phyloP scores from a whole-genome alignment of 345 rosid genomes.

The Adansonia digitata region DNA sequence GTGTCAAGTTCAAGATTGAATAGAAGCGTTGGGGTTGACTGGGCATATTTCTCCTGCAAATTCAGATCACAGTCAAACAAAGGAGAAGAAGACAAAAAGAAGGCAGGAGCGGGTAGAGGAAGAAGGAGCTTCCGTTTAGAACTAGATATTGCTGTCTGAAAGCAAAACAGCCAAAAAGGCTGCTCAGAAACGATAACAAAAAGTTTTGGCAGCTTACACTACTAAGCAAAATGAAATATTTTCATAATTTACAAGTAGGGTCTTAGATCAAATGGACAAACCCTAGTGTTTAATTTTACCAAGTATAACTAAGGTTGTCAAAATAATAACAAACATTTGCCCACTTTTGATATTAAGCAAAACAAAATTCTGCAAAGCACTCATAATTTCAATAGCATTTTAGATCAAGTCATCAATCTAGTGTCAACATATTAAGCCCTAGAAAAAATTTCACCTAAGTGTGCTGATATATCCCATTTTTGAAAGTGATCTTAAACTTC shows the following conservation, averaged over 20 bases:
- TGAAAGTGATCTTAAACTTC: too few relatives aligned
- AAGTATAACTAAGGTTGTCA: background rate
- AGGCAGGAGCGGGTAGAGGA: background rate
- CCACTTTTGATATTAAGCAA: background rate
- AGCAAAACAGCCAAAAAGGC: background rate
- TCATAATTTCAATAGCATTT: background rate
- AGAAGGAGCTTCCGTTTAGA: background rate
- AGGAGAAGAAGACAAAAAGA: background rate
- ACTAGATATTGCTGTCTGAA: background rate
- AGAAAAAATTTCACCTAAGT: background rate
- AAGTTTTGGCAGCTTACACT: background rate
- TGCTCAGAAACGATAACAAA: background rate
- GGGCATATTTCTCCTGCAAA: constrained; percentile 77
- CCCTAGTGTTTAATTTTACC: background rate
- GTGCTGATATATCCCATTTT: too few relatives aligned
- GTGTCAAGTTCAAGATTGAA: constrained; percentile 97
- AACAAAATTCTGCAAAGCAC: background rate
- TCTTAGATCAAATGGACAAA: background rate
- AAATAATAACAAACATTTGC: background rate
- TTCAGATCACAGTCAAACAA: constrained; percentile 15
- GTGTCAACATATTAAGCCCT: background rate
- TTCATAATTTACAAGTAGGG: background rate
- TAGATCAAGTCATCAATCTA: background rate
- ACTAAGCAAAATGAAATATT: background rate
- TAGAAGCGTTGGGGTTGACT: constrained; percentile 71